These are phyloP conservation scores for sunflower (Helianthus annuus) DNA, from an alignment of 129 eudicot genomes.

Conservation along the genomic window HanXRQr2.0-SUNRISE NC_035435.2:64970712-64971211, in stretches of 20 bases:
- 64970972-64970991: conserved; percentile 16
- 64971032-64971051: conserved; percentile 7
- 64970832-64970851: neutral
- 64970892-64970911: conserved; percentile 31
- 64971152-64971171: too few species aligned
- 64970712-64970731: neutral
- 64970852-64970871: conserved; percentile 31
- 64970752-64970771: neutral
- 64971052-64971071: conserved; percentile 15
- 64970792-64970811: neutral
- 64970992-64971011: conserved; percentile 25
- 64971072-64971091: neutral
- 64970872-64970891: conserved; percentile 23
- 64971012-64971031: conserved; percentile 20
- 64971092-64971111: neutral
- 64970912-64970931: conserved; percentile 29
- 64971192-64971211: too few species aligned
- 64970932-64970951: conserved; percentile 29
- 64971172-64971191: too few species aligned
- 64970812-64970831: neutral
- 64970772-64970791: neutral
- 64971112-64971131: too few species aligned
- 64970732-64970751: neutral
- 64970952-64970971: conserved; percentile 30
- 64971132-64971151: too few species aligned